Evolutionary conservation across 495 filamentous ascomycete species (phyloP).

Genomic region (Zalerion maritima): DNA sequence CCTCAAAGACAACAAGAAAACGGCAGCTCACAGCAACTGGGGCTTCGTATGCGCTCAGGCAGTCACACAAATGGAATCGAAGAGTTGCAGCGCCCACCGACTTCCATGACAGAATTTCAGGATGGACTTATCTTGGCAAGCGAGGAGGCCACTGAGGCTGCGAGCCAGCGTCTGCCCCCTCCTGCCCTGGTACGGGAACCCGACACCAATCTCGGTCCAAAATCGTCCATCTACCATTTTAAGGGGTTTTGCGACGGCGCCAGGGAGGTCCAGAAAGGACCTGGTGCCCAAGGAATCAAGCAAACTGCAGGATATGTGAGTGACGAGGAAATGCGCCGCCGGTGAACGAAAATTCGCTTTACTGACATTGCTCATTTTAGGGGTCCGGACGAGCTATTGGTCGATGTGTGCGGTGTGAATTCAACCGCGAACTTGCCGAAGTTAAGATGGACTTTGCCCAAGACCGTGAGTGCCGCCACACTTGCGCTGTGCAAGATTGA

Average conservation of each 20-base stretch:
- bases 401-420: slow-evolving; percentile 19
- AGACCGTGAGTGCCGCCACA: slow-evolving; percentile 12
- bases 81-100: no score
- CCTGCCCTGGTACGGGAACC: slow-evolving; percentile 8
- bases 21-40: no score
- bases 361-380: slow-evolving; percentile 5
- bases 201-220: slow-evolving; percentile 18
- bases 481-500: background rate
- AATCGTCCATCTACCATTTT: slow-evolving; percentile 22
- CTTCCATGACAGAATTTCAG: slow-evolving; percentile 1
- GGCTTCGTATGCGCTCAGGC: no score
- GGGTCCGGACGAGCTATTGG: slow-evolving; percentile 12
- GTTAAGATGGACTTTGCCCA: slow-evolving; percentile 17
- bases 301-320: slow-evolving; percentile 14
- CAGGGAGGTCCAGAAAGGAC: slow-evolving; percentile 17
- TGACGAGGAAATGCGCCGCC: background rate
- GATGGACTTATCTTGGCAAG: slow-evolving; percentile 7
- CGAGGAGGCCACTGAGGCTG: slow-evolving; percentile 3
- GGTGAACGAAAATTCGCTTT: slow-evolving; percentile 5
- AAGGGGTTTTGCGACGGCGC: slow-evolving; percentile 32
- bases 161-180: slow-evolving; percentile 1
- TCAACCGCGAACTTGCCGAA: slow-evolving; percentile 18
- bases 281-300: slow-evolving; percentile 24
- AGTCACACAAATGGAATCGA: no score
- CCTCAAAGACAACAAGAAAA: no score